A percentile compares a stretch with the other conserved stretches of the same genome.
These are phyloP conservation scores for Eragrostis nindensis DNA, from an alignment of 176 grass and related monocot species.

Conservation along the genomic window DNA sequence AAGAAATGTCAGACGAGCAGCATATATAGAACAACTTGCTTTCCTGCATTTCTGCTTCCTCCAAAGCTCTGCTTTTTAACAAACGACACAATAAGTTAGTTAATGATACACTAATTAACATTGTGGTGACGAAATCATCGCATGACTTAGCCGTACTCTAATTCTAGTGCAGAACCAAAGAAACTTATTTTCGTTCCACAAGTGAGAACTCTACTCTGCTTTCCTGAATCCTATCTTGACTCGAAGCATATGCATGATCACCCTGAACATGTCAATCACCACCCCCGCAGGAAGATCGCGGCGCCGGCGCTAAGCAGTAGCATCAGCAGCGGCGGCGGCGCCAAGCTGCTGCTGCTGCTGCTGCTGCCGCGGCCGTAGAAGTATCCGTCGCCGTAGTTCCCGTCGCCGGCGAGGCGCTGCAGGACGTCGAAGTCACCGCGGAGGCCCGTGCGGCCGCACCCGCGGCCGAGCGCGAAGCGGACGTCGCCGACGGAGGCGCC, in stretches of 20 bases:
- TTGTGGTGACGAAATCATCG: not conserved
- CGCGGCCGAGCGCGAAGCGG: slow-evolving; percentile 51
- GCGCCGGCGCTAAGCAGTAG: not conserved
- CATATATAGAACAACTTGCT: not conserved
- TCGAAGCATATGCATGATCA: not conserved
- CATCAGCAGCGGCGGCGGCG: no score
- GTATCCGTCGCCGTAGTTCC: slow-evolving; percentile 29
- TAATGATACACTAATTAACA: not conserved
- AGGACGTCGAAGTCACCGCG: slow-evolving; percentile 70
- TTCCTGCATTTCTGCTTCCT: not conserved
- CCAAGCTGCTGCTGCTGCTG: no score
- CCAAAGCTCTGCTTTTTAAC: not conserved
- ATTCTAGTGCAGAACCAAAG: not conserved
- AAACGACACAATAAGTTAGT: not conserved
- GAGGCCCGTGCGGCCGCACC: slow-evolving; percentile 46
- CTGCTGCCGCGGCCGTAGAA: slow-evolving; percentile 38
- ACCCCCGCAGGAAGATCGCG: not conserved
- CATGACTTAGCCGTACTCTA: not conserved
- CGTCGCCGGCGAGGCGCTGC: not conserved
- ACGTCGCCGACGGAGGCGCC: slow-evolving; percentile 64
- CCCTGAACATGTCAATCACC: not conserved
- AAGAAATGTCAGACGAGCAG: no score
- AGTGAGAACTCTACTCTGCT: not conserved
- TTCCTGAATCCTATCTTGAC: not conserved
- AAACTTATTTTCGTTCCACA: no score